phyloP scores from a whole-genome alignment of 164 flowering plant genomes.

The Vitis rotundifolia region DNA sequence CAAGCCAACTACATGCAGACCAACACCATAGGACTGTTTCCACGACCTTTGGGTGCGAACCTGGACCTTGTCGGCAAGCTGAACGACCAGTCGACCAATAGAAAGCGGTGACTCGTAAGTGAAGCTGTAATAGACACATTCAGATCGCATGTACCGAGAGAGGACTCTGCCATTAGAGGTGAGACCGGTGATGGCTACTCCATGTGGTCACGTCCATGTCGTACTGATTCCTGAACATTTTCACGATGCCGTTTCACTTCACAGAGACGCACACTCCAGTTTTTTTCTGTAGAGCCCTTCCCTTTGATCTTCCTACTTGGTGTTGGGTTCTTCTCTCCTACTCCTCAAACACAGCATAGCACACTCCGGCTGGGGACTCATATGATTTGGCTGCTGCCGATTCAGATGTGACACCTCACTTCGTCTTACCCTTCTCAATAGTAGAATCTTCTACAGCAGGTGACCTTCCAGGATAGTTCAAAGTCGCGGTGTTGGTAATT shows the following conservation, averaged over 20 bases:
- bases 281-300: background rate
- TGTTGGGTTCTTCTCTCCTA: too few species aligned
- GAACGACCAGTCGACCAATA: constrained; percentile 90
- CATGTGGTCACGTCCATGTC: constrained; percentile 94
- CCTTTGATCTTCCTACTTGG: background rate
- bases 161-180: constrained; percentile 96
- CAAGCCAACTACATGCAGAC: constrained; percentile 76
- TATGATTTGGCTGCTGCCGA: too few species aligned
- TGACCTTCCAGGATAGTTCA: too few species aligned
- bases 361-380: too few species aligned
- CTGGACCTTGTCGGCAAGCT: constrained; percentile 94
- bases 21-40: constrained; percentile 97
- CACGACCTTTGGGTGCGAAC: constrained; percentile 94
- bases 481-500: too few species aligned
- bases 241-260: constrained; percentile 2
- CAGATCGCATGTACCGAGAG: constrained; percentile 73
- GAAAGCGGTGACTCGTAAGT: constrained; percentile 87
- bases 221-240: constrained; percentile 84
- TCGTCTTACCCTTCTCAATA: too few species aligned
- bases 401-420: too few species aligned
- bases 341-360: too few species aligned
- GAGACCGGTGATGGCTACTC: constrained; percentile 91
- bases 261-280: background rate
- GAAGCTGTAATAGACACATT: constrained; percentile 73
- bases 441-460: too few species aligned